phyloP scores from a whole-genome alignment of 148 eudicot genomes.

The Nyssa sinensis region DNA sequence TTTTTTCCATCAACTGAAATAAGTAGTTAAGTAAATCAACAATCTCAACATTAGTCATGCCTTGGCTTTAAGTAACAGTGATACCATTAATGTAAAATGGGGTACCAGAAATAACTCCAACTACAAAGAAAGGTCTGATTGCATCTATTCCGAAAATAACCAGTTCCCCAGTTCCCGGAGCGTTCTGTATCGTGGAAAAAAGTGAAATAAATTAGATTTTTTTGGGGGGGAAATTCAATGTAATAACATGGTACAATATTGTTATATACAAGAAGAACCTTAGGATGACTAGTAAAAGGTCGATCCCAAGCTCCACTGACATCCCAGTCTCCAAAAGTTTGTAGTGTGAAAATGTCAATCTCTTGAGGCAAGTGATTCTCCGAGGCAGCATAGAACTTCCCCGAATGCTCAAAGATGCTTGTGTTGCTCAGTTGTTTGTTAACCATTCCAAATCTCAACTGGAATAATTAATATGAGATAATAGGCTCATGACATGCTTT shows the following conservation, averaged over 20 bases:
- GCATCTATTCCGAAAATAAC: slow-evolving; percentile 40
- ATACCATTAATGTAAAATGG: too few species aligned
- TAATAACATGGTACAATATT: too few species aligned
- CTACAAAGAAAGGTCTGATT: slow-evolving; percentile 30
- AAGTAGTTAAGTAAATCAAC: too few species aligned
- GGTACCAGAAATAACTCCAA: slow-evolving; percentile 44
- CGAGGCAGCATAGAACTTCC: slow-evolving; percentile 30
- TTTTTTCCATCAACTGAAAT: slow-evolving; percentile 37
- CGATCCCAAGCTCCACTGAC: slow-evolving; percentile 36
- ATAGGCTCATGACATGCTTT: too few species aligned
- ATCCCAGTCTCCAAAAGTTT: slow-evolving; percentile 37
- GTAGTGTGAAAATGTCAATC: slow-evolving; percentile 31
- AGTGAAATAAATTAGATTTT: too few species aligned
- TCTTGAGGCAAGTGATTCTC: slow-evolving; percentile 48
- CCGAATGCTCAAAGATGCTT: slow-evolving; percentile 41
- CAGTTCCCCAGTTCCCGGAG: slow-evolving; percentile 40
- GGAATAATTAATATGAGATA: not conserved
- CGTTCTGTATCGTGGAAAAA: slow-evolving; percentile 26
- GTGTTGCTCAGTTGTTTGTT: slow-evolving; percentile 41
- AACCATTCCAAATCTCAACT: slow-evolving; percentile 39
- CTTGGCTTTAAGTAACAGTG: too few species aligned
- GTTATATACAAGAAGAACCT: slow-evolving; percentile 22
- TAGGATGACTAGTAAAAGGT: slow-evolving; percentile 50
- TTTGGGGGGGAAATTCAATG: too few species aligned
- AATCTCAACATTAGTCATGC: too few species aligned